phyloP scores from a whole-genome alignment of 202 grass and related monocot species.

The Dendrocalamus latiflorus region DNA sequence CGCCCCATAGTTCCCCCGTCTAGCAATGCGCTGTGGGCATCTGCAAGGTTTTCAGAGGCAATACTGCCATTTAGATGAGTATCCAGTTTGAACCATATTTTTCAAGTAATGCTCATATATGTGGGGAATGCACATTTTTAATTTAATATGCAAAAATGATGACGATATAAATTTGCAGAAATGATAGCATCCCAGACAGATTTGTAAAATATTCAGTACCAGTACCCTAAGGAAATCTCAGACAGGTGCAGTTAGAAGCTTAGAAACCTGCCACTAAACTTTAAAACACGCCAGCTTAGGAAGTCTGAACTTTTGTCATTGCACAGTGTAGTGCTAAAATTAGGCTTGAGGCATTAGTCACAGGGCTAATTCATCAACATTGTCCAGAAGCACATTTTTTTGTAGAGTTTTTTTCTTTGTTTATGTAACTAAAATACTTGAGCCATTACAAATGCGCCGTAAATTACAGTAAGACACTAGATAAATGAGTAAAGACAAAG shows the following conservation, averaged over 20 bases:
- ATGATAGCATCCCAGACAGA: neutral
- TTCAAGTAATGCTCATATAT: neutral
- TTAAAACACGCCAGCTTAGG: neutral
- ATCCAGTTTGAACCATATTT: neutral
- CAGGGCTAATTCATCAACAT: neutral
- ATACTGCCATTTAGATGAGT: neutral
- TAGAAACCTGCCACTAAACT: neutral
- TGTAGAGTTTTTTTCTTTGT: neutral
- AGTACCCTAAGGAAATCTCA: neutral
- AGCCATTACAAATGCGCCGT: neutral
- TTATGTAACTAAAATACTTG: neutral
- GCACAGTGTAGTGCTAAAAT: neutral
- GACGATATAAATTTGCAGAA: neutral
- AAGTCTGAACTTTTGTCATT: neutral
- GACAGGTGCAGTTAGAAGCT: neutral
- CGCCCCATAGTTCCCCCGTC: constrained; percentile 85
- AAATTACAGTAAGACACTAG: neutral
- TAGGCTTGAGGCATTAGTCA: neutral
- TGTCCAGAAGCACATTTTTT: neutral
- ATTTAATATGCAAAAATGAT: neutral
- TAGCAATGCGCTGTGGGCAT: constrained; percentile 91
- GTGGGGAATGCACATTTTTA: neutral
- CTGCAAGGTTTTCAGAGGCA: constrained; percentile 45
- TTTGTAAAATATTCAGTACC: neutral
- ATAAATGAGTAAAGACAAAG: neutral